These are phyloP conservation scores for Microdochium paspali DNA, from an alignment of 2,329 filamentous ascomycete genomes.

Conservation along the genomic window DNA sequence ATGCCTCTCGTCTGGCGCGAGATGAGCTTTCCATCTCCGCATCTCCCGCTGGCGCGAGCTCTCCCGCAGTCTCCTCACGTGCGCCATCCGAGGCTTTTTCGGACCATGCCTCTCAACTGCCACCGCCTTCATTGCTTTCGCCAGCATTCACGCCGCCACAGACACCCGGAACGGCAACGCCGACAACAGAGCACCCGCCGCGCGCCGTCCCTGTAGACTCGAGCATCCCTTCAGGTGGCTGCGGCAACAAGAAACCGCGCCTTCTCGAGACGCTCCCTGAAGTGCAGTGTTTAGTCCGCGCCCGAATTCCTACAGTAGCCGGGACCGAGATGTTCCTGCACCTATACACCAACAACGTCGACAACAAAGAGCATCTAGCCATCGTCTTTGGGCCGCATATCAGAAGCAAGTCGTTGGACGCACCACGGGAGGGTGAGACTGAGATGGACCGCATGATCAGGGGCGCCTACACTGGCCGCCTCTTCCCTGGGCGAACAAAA, in stretches of 20 bases:
- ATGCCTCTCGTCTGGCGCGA: not conserved
- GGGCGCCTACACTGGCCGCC: slow-evolving; percentile 80
- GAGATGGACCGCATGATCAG: slow-evolving; percentile 89
- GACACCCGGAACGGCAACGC: slow-evolving; percentile 51
- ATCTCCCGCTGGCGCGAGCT: not conserved
- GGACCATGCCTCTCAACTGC: slow-evolving; percentile 12
- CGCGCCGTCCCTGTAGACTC: slow-evolving; percentile 52
- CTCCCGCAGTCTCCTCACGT: not conserved
- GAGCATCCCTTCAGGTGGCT: slow-evolving; percentile 46
- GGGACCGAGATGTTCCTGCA: slow-evolving; percentile 97
- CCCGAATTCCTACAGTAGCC: slow-evolving; percentile 83
- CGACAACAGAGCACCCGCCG: slow-evolving; percentile 31
- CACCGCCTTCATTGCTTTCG: slow-evolving; percentile 68
- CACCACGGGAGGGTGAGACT: slow-evolving; percentile 64
- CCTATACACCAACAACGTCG: slow-evolving; percentile 83
- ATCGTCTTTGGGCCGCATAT: slow-evolving; percentile 93
- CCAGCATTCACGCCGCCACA: slow-evolving; percentile 71
- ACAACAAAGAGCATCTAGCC: slow-evolving; percentile 92
- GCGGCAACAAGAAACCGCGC: slow-evolving; percentile 56
- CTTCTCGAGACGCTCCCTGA: slow-evolving; percentile 68
- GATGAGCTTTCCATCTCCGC: not conserved
- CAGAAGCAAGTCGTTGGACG: slow-evolving; percentile 63
- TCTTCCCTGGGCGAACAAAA: slow-evolving; percentile 76
- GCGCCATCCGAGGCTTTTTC: not conserved
- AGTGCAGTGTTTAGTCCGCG: slow-evolving; percentile 90